Conservation (phyloP, 2,329 filamentous ascomycete species). For the Cryphonectria nitschkei region DNA sequence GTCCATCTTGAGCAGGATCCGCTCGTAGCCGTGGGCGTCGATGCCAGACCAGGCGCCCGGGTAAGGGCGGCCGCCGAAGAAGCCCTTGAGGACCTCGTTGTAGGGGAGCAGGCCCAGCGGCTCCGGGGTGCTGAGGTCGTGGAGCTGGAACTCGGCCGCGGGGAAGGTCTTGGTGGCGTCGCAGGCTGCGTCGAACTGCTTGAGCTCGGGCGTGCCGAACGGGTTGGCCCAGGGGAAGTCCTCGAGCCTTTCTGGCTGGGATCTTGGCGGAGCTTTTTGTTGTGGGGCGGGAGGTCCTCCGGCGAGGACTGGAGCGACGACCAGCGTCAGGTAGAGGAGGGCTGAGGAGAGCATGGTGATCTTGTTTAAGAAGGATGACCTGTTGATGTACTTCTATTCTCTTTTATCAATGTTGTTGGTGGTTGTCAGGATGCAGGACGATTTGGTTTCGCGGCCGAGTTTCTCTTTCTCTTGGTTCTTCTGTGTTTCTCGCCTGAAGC, state of each 20-base stretch:
- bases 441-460: not conserved
- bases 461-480: not conserved
- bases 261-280: conserved; percentile 32
- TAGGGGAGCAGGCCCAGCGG: conserved; percentile 46
- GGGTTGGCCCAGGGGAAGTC: conserved; percentile 48
- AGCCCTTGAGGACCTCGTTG: conserved; percentile 44
- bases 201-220: conserved; percentile 38
- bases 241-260: conserved; percentile 41
- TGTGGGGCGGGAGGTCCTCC: conserved; percentile 30
- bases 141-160: conserved; percentile 48
- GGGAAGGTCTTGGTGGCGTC: conserved; percentile 40
- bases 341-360: conserved; percentile 18
- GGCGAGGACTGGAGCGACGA: conserved; percentile 32
- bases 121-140: conserved; percentile 44
- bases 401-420: not conserved
- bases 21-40: conserved; percentile 55
- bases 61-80: conserved; percentile 48
- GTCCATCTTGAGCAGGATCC: conserved; percentile 52
- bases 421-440: not conserved
- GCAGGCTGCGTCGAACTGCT: conserved; percentile 42
- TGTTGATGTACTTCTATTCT: conserved; percentile 7
- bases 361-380: conserved; percentile 18
- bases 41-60: conserved; percentile 57
- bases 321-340: conserved; percentile 31
- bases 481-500: not conserved